Evolutionary conservation across 257 asterid species (phyloP).

Genomic region (Salvia hispanica): DNA sequence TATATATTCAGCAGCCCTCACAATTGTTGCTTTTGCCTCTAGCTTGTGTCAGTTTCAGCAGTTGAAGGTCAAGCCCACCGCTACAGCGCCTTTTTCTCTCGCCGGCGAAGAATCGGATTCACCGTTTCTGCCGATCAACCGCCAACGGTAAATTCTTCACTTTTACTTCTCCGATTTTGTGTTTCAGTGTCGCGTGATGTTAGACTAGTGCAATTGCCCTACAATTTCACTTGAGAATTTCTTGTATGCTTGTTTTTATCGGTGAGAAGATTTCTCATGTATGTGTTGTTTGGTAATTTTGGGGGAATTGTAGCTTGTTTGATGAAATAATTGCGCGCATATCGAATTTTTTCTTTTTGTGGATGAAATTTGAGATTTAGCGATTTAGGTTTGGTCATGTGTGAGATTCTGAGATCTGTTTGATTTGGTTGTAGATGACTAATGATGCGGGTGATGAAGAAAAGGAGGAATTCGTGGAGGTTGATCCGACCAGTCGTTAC

Average conservation of each 20-base stretch:
- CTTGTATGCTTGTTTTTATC: background rate
- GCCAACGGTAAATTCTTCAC: constrained; percentile 10
- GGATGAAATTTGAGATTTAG: background rate
- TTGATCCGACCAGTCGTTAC: constrained; percentile 66
- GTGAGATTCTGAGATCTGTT: background rate
- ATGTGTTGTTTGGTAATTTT: background rate
- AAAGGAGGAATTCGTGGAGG: constrained; percentile 63
- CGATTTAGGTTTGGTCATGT: background rate
- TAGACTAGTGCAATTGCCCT: background rate
- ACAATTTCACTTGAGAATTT: background rate
- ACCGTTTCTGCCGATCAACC: background rate
- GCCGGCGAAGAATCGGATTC: background rate
- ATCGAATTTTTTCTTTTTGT: background rate
- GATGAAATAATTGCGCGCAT: background rate
- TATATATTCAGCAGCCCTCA: constrained; percentile 22
- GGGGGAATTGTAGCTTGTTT: constrained; percentile 3
- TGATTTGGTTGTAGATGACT: constrained; percentile 33
- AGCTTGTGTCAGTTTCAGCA: constrained; percentile 3
- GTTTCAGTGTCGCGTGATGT: background rate
- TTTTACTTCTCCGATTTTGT: background rate
- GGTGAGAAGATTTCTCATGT: background rate
- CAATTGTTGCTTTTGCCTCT: constrained; percentile 9
- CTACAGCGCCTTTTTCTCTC: background rate
- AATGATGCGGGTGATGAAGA: constrained; percentile 46
- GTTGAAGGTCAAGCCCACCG: background rate